Evolutionary conservation across 768 basidiomycete species (phyloP), one percentile per base, ranked within the genome.

Genomic region (Artomyces pyxidatus): DNA sequence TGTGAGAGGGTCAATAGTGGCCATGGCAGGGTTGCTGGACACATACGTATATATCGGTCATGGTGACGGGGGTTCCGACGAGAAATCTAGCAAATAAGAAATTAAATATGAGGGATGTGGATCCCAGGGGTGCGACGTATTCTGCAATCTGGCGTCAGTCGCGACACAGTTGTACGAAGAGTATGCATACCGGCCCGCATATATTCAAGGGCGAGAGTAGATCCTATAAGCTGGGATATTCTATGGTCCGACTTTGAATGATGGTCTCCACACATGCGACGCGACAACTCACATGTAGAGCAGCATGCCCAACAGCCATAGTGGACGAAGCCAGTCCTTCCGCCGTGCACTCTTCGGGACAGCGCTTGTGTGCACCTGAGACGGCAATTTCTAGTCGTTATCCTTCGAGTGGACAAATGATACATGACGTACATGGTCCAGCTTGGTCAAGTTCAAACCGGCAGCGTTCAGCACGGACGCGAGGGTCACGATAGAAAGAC

Each of bases 101-200:
- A 65, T 98, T 98, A 72, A 98, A 97, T 48, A 98, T 81, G 53
- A 98, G 80, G 11, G 91, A 88, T 10, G 91, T 87, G 0, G 90
- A 91, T 12, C 95, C 94, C 4, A 98, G 76, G 2, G 94, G 94
- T 1, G 95, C 95, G 48, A 98, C 94, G 64, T 96, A 97, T 79
- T 95, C 89, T 81, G 66, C 14, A 49, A 48, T 51, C n/a, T 60
- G 6, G 48, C 50, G 53, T 35, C 51, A 64, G 50, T 45, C 48
- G 45, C 47, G 41, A 30, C 10, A 12, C 19, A 29, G 21, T 25
- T 3, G 51, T 48, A 42, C 6, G 46, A 46, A 30, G 25, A 14
- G 32, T 56, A 37, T 38, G 61, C 73, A 37, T 40, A 78, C 86
- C 85, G 54, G 89, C 90, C 52, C 90, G 82, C 76, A 93, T 85